A percentile compares a stretch with the other conserved stretches of the same genome.
Conservation (phyloP, 345 rosid genomes). For the Gossypium mustelinum region DNA sequence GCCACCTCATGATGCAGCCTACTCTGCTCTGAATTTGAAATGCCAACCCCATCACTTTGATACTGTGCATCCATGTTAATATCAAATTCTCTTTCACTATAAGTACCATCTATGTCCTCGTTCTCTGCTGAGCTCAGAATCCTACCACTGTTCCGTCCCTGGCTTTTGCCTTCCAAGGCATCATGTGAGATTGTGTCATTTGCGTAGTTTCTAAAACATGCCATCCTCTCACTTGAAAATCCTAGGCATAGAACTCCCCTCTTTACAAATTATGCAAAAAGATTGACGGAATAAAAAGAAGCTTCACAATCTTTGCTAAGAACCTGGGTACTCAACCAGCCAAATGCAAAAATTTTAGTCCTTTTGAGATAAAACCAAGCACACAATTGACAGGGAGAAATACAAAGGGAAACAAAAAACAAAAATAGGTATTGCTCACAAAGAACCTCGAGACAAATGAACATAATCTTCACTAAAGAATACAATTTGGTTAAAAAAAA, state of each 20-base stretch:
- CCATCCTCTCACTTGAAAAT: slow-evolving; percentile 74
- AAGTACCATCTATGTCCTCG: slow-evolving; percentile 45
- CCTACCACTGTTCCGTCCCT: slow-evolving; percentile 38
- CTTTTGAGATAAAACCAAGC: neutral
- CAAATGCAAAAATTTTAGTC: neutral
- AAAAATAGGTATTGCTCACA: neutral
- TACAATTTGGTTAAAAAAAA: slow-evolving; percentile 3
- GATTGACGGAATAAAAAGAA: slow-evolving; percentile 7
- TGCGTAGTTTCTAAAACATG: slow-evolving; percentile 71
- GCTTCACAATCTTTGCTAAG: slow-evolving; percentile 15
- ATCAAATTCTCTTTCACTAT: slow-evolving; percentile 67
- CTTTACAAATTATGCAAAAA: neutral
- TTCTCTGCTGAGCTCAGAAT: slow-evolving; percentile 42
- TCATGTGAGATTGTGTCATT: slow-evolving; percentile 54
- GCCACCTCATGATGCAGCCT: slow-evolving; percentile 43
- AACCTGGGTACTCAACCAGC: slow-evolving; percentile 20
- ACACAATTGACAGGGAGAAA: neutral
- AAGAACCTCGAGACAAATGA: neutral
- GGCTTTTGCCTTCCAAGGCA: slow-evolving; percentile 57
- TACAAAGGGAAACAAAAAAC: neutral
- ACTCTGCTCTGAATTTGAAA: slow-evolving; percentile 5
- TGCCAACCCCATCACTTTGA: slow-evolving; percentile 57
- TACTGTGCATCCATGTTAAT: slow-evolving; percentile 63
- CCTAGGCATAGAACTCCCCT: slow-evolving; percentile 5
- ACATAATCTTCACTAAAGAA: neutral